Conservation (phyloP, 2,329 filamentous ascomycete species). For the Pseudocercospora eumusae region DNA sequence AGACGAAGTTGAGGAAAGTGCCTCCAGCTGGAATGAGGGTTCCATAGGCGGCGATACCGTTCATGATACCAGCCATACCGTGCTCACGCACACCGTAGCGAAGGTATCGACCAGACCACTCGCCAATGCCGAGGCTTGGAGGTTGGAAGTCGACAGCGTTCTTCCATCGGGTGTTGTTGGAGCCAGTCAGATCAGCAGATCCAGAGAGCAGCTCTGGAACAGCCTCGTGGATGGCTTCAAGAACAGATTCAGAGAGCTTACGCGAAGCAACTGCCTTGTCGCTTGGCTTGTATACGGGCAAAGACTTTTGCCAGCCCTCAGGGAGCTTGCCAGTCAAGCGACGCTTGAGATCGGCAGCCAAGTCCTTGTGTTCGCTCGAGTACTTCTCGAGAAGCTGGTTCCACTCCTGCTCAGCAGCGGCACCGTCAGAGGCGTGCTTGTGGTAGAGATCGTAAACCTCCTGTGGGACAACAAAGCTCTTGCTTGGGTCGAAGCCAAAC, state of each 20-base stretch:
- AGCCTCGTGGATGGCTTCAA: conserved; percentile 79
- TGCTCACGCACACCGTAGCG: conserved; percentile 92
- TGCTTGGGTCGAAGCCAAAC: conserved; percentile 93
- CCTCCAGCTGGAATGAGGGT: conserved; percentile 90
- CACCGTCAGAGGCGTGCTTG: conserved; percentile 82
- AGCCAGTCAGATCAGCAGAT: conserved; percentile 95
- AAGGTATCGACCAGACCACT: conserved; percentile 88
- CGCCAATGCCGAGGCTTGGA: conserved; percentile 77
- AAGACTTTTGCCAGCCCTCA: conserved; percentile 91
- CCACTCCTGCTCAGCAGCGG: conserved; percentile 91
- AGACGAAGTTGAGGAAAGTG: conserved; percentile 99
- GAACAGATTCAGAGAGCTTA: conserved; percentile 93
- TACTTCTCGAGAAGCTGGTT: conserved; percentile 91
- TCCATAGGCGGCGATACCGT: conserved; percentile 93
- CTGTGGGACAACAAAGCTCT: conserved; percentile 91
- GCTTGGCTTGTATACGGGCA: conserved; percentile 84
- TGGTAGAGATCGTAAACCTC: conserved; percentile 89
- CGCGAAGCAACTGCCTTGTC: conserved; percentile 87
- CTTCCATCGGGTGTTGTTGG: conserved; percentile 99
- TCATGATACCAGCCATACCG: conserved; percentile 88
- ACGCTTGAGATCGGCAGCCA: conserved; percentile 78
- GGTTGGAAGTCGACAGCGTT: conserved; percentile 96
- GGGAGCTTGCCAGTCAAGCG: conserved; percentile 82
- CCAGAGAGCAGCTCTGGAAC: conserved; percentile 92
- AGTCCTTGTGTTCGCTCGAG: conserved; percentile 70